phyloP scores from a whole-genome alignment of 345 rosid species.

The Aethionema arabicum region DNA sequence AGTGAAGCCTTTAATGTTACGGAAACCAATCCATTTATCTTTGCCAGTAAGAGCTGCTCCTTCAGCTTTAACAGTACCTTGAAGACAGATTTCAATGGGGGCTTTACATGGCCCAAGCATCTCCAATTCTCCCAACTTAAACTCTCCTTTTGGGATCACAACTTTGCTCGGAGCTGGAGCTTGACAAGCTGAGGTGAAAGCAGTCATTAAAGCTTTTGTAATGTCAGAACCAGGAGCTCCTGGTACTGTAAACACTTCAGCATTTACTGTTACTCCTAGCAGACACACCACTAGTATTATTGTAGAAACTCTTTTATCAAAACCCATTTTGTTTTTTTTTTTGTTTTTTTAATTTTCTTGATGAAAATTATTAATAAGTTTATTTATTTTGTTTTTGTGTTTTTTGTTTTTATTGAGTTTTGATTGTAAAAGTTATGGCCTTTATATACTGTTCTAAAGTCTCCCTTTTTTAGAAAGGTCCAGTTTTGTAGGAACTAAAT shows the following conservation, averaged over 20 bases:
- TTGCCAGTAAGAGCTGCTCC: neutral
- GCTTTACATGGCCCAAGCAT: constrained; percentile 37
- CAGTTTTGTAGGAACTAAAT: constrained; percentile 1
- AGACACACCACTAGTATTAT: constrained; percentile 23
- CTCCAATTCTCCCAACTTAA: constrained; percentile 23
- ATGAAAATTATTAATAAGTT: neutral
- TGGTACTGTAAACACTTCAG: constrained; percentile 16
- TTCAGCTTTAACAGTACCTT: constrained; percentile 29
- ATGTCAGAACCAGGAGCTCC: constrained; percentile 32
- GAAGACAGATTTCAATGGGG: constrained; percentile 25
- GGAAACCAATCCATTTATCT: constrained; percentile 34
- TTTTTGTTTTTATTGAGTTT: neutral
- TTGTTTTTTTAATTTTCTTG: neutral
- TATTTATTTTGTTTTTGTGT: neutral
- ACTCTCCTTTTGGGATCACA: constrained; percentile 35
- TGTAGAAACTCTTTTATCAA: constrained; percentile 6
- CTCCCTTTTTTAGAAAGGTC: constrained; percentile 16
- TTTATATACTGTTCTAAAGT: neutral
- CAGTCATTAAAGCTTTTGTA: constrained; percentile 19
- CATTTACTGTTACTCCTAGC: constrained; percentile 32
- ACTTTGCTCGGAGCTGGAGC: constrained; percentile 21
- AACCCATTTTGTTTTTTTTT: constrained; percentile 23
- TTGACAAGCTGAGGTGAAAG: constrained; percentile 33
- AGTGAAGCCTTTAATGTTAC: constrained; percentile 20
- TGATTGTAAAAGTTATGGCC: neutral